phyloP scores from a whole-genome alignment of 495 filamentous ascomycete species.

The Staphylotrichum longicolle region DNA sequence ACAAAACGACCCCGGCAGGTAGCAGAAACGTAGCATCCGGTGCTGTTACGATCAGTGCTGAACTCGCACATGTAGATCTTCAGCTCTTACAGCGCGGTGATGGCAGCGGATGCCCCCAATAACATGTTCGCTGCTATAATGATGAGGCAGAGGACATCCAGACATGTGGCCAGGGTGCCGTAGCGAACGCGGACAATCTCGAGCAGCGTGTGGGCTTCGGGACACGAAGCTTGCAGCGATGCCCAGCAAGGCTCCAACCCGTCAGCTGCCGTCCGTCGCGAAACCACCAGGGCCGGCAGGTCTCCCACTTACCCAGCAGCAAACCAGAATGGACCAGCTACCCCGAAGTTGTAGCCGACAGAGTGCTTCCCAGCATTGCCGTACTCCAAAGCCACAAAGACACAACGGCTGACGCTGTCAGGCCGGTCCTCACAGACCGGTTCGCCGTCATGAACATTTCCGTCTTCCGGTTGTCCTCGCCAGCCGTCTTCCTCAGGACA shows the following conservation, averaged over 20 bases:
- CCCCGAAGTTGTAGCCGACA: constrained; percentile 8
- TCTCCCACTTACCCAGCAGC: constrained; percentile 3
- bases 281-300: too few relatives aligned
- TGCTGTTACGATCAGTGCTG: neutral
- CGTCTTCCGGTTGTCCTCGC: constrained; percentile 5
- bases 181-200: constrained; percentile 3
- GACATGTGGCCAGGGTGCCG: neutral
- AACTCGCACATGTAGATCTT: too few relatives aligned
- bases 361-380: neutral
- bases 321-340: constrained; percentile 3
- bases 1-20: neutral
- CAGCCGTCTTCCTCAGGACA: constrained; percentile 5
- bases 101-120: neutral
- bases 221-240: constrained; percentile 2
- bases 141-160: constrained; percentile 4
- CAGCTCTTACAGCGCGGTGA: neutral
- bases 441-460: constrained; percentile 7
- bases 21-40: constrained; percentile 4
- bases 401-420: neutral
- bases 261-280: neutral
- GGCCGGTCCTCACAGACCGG: constrained; percentile 1
- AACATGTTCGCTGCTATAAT: constrained; percentile 4
- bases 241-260: neutral
- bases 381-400: constrained; percentile 5
- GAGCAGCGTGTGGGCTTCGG: constrained; percentile 5